Evolutionary conservation across 805 yeast species (phyloP), one percentile per base, ranked within the genome.

Genomic region (Lipomyces spencermartinsiae): DNA sequence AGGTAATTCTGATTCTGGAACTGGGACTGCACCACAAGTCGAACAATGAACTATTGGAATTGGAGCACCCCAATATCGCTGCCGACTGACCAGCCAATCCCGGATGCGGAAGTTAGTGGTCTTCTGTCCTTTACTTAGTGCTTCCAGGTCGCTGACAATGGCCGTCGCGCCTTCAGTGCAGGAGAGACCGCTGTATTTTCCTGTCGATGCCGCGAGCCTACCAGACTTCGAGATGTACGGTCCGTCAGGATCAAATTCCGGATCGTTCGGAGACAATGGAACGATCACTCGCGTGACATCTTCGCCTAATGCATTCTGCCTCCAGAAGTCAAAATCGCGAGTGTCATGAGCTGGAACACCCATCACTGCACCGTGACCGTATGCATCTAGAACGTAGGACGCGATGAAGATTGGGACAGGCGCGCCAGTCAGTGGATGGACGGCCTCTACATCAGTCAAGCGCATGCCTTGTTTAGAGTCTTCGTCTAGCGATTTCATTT

Each of bases 11-110:
- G 85, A 80, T 54, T 91, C 97, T 0, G 98, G 98, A 22, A 95
- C 98, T 0, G 98, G 91, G 0, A 94, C 97, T 0, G 89, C 80
- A 1, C 99, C 99, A 82, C 99, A 95, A 1, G 78, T 71, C 6
- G 83, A 84, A 80, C 99, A 95, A 75, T 95, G 95, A 34, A 95
- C 83, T 22, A 95, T 92, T 4, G 99, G 99, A 64, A 95, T 95
- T 1, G 99, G 99, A 0, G 98, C 95, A 33, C 99, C 99, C 99
- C 99, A 95, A 78, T 90, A 94, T 68, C 99, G 81, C 78, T 95
- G 99, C 76, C 99, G 86, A 74, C 96, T 89, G 59, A 95, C 90
- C 34, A 95, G 83, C 99, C 99, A 95, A 76, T 95, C 99, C 73
- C 98, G 84, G 35, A 95, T 80, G 71, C 88, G 85, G 74, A 83